A percentile compares a stretch with the other conserved stretches of the same genome.
These are phyloP conservation scores for Mycena crocata DNA, from an alignment of 768 basidiomycete genomes.

Conservation along the genomic window DNA sequence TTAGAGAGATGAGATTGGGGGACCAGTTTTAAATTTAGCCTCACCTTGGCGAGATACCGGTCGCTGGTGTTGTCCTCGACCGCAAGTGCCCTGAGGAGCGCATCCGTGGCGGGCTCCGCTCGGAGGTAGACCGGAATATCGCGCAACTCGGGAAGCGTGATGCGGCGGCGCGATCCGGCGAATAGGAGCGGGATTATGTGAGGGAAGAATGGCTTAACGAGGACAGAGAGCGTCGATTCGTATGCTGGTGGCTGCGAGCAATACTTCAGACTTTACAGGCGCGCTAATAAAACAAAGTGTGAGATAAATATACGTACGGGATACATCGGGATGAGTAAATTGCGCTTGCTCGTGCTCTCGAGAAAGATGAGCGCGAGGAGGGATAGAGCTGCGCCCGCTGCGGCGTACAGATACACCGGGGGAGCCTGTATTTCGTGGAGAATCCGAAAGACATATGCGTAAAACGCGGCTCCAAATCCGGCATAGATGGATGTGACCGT, in stretches of 20 bases:
- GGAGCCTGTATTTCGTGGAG: slow-evolving; percentile 1
- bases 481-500: slow-evolving; percentile 7
- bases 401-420: slow-evolving; percentile 1
- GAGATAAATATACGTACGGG: slow-evolving; percentile 11
- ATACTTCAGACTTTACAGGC: neutral
- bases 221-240: slow-evolving; percentile 25
- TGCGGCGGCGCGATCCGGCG: slow-evolving; percentile 6
- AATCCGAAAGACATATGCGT: neutral
- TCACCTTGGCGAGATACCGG: slow-evolving; percentile 14
- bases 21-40: slow-evolving; percentile 1
- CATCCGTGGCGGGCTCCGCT: slow-evolving; percentile 22
- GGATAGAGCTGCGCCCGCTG: neutral
- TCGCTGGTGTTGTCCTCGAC: slow-evolving; percentile 11
- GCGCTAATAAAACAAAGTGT: neutral
- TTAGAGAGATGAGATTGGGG: neutral
- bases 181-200: slow-evolving; percentile 9
- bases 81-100: slow-evolving; percentile 15
- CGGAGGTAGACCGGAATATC: slow-evolving; percentile 17
- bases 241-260: slow-evolving; percentile 13
- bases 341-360: slow-evolving; percentile 21
- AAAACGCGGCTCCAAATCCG: slow-evolving; percentile 1
- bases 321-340: slow-evolving; percentile 10
- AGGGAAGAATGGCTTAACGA: slow-evolving; percentile 13
- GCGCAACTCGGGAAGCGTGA: slow-evolving; percentile 13
- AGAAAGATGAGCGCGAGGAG: slow-evolving; percentile 13